A percentile compares a stretch with the other conserved stretches of the same genome.
Conservation (phyloP, 2,329 filamentous ascomycete genomes). For the Neopestalotiopsis rosae region DNA sequence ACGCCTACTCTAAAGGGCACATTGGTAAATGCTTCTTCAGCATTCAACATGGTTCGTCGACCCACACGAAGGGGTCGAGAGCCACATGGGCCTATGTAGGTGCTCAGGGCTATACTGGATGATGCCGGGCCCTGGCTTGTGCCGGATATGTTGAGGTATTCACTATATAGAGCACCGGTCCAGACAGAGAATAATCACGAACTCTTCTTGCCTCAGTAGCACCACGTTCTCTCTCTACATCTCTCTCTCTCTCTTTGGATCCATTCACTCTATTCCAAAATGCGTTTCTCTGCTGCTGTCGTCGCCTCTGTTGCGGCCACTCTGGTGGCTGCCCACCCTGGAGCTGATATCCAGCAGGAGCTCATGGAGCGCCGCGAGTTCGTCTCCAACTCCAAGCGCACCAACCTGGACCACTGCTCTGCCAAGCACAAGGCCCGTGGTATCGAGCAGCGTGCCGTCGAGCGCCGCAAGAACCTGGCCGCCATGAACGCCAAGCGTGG, state of each 20-base stretch:
- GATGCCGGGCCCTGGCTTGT: background rate
- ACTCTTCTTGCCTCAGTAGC: background rate
- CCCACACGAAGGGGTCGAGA: background rate
- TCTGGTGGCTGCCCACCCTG: conserved; percentile 15
- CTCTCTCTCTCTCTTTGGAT: background rate
- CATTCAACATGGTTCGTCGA: no score
- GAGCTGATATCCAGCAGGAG: conserved; percentile 5
- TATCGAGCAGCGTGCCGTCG: conserved; percentile 11
- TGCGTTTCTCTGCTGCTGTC: conserved; percentile 15
- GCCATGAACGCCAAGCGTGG: conserved; percentile 12
- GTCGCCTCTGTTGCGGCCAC: conserved; percentile 13
- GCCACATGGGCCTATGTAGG: background rate
- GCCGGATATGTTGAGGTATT: background rate
- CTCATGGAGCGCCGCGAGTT: conserved; percentile 12
- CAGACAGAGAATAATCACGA: background rate
- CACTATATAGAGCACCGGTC: background rate
- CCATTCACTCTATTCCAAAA: background rate
- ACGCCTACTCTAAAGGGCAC: background rate
- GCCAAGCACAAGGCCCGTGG: conserved; percentile 14
- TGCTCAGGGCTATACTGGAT: background rate
- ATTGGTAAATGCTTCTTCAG: background rate
- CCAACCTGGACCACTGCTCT: conserved; percentile 12
- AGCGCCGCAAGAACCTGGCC: conserved; percentile 9
- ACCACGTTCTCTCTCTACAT: background rate
- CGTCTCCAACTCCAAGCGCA: conserved; percentile 11